Base-by-base conservation (phyloP, 495 filamentous ascomycete species). In the Penicillium canariense region DNA sequence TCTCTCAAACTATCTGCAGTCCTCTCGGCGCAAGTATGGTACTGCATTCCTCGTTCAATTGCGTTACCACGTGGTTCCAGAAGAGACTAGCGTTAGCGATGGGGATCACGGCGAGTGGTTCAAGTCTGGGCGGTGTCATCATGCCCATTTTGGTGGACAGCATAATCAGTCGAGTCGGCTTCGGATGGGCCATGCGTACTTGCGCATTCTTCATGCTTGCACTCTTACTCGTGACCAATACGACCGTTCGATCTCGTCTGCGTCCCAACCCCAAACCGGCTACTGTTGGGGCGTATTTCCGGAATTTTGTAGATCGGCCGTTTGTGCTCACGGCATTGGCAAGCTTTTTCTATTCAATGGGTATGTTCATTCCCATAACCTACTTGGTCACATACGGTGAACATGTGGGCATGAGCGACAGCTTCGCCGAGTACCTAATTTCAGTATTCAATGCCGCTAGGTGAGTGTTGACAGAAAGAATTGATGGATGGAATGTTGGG, bases 361-460 rank as follows among this genome's bases (percentile, higher is more conserved):
- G 85, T 30, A 76, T 86, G 53, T 88, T 87, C 66, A 57, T 88
- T n/a, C 87, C 86, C 0, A 83, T 87, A 70, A 84, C 82, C 62
- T 89, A 81, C 58, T 69, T 90, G 45, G 80, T 84, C 25, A 69
- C 83, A 5, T 61, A 82, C 45, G 85, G 82, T 1, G 51, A 68
- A 54, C 42, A 67, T 44, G 61, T 78, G 31, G 86, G 84, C 11
- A 85, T 89, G 80, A 72, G 73, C 25, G 22, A 55, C 0, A 52
- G 59, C 7, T 69, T 90, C 2, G 76, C 82, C 1, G 70, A 70
- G 18, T 90, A 90, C 56, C 67, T 90, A n/a, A 59, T 89, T 11
- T 68, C 87, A 0, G 84, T 90, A 50, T 68, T 90, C 28, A 91
- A 90, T 61, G 84, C 81, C 0, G 78, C 77, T 11, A 82, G 77